phyloP scores from a whole-genome alignment of 139 green algal genomes.

The Auxenochlorella pyrenoidosa region DNA sequence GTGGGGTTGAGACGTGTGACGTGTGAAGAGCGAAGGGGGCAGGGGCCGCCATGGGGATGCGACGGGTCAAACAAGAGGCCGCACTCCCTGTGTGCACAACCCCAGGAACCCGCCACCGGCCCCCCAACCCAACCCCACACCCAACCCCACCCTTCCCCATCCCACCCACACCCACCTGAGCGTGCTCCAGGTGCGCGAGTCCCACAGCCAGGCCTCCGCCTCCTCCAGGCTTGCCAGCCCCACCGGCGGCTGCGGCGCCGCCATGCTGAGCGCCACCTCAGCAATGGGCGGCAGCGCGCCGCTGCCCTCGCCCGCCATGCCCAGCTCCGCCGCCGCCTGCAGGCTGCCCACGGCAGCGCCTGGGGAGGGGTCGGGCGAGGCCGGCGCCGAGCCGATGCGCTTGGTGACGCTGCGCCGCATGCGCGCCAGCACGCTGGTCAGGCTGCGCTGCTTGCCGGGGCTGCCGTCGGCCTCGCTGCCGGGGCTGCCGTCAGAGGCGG shows the following conservation, averaged over 20 bases:
- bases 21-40: neutral
- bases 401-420: neutral
- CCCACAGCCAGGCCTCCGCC: conserved; percentile 33
- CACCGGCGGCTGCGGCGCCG: neutral
- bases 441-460: neutral
- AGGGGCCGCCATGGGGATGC: neutral
- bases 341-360: neutral
- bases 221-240: conserved; percentile 11
- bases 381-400: neutral
- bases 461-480: neutral
- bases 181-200: conserved; percentile 28
- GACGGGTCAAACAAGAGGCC: too few relatives aligned
- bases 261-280: neutral
- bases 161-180: neutral
- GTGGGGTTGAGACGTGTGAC: neutral
- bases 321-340: neutral
- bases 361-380: neutral
- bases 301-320: neutral
- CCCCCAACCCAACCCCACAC: too few relatives aligned
- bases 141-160: neutral
- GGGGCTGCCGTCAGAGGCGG: neutral
- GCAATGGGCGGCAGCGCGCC: neutral
- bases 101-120: too few relatives aligned
- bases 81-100: too few relatives aligned
- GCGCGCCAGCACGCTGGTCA: neutral